Conservation (phyloP, 202 grass and related monocot genomes). For the Eragrostis tef region DNA sequence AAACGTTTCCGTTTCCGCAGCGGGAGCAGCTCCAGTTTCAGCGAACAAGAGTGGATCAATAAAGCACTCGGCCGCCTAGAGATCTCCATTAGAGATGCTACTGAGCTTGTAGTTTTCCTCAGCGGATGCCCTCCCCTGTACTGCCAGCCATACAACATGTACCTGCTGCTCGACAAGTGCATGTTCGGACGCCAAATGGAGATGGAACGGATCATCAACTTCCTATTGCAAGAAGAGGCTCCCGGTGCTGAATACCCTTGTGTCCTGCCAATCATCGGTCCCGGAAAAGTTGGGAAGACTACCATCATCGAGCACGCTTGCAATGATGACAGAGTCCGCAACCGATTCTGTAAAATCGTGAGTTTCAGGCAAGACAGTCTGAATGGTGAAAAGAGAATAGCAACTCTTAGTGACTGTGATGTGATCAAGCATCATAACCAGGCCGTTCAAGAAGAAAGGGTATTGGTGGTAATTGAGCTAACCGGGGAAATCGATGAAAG, state of each 20-base stretch:
- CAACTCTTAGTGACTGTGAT: too few relatives aligned
- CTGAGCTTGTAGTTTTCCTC: not conserved
- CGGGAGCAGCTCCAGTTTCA: not conserved
- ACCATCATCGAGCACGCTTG: constrained; percentile 36
- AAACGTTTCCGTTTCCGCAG: not conserved
- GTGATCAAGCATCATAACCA: too few relatives aligned
- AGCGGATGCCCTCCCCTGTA: not conserved
- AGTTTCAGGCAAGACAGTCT: not conserved
- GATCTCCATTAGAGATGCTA: not conserved
- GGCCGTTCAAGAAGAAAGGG: too few relatives aligned
- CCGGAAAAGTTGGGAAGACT: constrained; percentile 17
- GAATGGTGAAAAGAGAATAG: too few relatives aligned
- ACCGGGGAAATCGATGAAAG: not conserved
- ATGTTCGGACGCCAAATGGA: constrained; percentile 39
- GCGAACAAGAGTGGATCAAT: not conserved
- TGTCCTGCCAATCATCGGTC: constrained; percentile 26
- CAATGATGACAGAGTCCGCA: constrained; percentile 15
- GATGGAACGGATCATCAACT: constrained; percentile 5
- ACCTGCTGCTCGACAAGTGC: constrained; percentile 4
- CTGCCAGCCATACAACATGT: constrained; percentile 33
- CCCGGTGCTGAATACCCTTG: not conserved
- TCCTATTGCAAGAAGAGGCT: not conserved
- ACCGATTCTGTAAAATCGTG: constrained; percentile 28
- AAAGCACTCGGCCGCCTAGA: not conserved
- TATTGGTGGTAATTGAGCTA: not conserved